Evolutionary conservation across 83 land plant genomes (phyloP).

Genomic region (Larix sibirica): DNA sequence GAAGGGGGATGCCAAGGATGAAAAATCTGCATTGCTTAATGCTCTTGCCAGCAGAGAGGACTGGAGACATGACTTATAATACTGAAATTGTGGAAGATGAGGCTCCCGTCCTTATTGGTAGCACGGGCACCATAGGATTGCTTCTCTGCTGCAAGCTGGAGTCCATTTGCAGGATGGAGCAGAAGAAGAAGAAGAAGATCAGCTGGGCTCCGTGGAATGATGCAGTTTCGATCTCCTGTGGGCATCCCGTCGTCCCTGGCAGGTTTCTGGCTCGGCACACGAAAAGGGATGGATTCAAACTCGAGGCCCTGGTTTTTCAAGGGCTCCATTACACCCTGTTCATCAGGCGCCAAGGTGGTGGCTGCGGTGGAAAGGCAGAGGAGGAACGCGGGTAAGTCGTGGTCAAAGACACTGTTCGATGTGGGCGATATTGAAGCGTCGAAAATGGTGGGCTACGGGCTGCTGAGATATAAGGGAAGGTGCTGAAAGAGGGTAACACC

Average conservation of each 20-base stretch:
- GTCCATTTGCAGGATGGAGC: constrained; percentile 23
- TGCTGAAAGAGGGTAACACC: too few species aligned
- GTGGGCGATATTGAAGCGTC: not conserved
- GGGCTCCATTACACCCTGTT: not conserved
- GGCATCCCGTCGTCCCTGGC: constrained; percentile 1
- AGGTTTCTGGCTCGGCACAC: constrained; percentile 7
- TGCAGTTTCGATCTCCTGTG: constrained; percentile 15
- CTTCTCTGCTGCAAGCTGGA: constrained; percentile 57
- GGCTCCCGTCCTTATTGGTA: constrained; percentile 53
- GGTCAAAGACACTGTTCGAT: too few species aligned
- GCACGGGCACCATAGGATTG: constrained; percentile 59
- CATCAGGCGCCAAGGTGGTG: not conserved
- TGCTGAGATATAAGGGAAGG: not conserved
- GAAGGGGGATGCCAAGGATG: too few species aligned
- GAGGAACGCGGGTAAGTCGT: not conserved
- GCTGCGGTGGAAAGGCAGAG: not conserved
- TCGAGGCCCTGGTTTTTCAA: not conserved
- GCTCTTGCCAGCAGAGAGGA: too few species aligned
- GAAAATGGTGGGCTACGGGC: not conserved
- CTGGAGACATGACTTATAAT: too few species aligned
- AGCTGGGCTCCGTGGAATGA: not conserved
- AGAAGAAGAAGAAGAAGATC: not conserved
- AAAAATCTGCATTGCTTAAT: too few species aligned
- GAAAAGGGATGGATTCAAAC: constrained; percentile 10
- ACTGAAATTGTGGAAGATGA: constrained; percentile 31